These are phyloP conservation scores for Aspergillus thermomutatus DNA, from an alignment of 2,329 filamentous ascomycete species.

Conservation along the genomic window DNA sequence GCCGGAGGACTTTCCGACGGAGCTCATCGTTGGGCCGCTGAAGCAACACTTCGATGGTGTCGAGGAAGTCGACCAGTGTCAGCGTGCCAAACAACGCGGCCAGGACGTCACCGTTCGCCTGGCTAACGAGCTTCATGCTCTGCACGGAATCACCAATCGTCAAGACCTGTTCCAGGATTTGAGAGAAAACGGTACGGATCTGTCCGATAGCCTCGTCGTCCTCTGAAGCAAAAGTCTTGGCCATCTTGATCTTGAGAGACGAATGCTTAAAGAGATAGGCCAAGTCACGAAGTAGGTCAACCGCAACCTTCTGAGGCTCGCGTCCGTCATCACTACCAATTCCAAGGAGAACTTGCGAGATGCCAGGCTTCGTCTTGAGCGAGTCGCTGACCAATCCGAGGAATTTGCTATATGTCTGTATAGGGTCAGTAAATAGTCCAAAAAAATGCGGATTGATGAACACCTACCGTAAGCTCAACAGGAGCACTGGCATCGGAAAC, in stretches of 20 bases:
- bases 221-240: slow-evolving; percentile 33
- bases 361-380: slow-evolving; percentile 68
- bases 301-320: slow-evolving; percentile 39
- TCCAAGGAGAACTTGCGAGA: slow-evolving; percentile 70
- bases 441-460: not conserved
- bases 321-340: slow-evolving; percentile 51
- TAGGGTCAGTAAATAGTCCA: slow-evolving; percentile 10
- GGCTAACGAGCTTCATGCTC: slow-evolving; percentile 34
- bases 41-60: slow-evolving; percentile 78
- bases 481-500: slow-evolving; percentile 69
- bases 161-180: slow-evolving; percentile 63
- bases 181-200: slow-evolving; percentile 66
- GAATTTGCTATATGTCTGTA: slow-evolving; percentile 69
- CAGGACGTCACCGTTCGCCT: slow-evolving; percentile 63
- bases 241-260: slow-evolving; percentile 39
- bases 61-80: slow-evolving; percentile 84
- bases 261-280: slow-evolving; percentile 41
- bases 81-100: slow-evolving; percentile 78
- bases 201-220: slow-evolving; percentile 59
- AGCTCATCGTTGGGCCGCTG: slow-evolving; percentile 71
- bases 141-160: slow-evolving; percentile 57
- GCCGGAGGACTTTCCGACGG: slow-evolving; percentile 73
- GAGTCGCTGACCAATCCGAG: slow-evolving; percentile 72
- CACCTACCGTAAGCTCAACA: slow-evolving; percentile 60
- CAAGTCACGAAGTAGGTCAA: slow-evolving; percentile 40